Base-by-base conservation (phyloP, 495 filamentous ascomycete species). In the Aspergillus hancockii region DNA sequence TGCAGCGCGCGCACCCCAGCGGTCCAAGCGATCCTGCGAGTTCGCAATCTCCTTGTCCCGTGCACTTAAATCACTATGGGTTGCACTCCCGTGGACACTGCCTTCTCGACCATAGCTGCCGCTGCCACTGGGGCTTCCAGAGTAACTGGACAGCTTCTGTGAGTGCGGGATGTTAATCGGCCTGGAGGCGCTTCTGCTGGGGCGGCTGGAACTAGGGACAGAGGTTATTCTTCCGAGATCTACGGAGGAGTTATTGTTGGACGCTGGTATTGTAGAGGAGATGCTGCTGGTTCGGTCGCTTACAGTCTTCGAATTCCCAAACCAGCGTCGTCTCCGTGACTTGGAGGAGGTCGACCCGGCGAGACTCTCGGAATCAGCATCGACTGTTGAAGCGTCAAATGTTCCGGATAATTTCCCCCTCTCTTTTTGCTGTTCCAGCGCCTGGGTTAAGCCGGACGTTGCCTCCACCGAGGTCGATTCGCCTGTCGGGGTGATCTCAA, bases 401-500 rank as follows among this genome's bases (percentile, higher is more conserved):
- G 61, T 47, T n/a, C 63, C 63, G 30, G 61, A 61, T 23, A 63
- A 56, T 19, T 56, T 61, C 8, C 36, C 51, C 54, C 62, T 61
- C 8, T 61, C 54, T 31, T 63, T 61, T 38, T 73, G 63, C 50
- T 66, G 62, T 58, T 72, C 63, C 34, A 72, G 59, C 12, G 69
- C 70, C 49, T 71, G 74, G 12, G 71, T 73, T 49, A 72, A 54
- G 30, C 62, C 67, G 41, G 74, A 76, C 9, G 66, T 49, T 14
- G 70, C 59, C 8, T 70, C 67, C 31, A 67, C 49, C 13, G 65
- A 63, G 18, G 55, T 41, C 6, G 61, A 62, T 13, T 79, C 79
- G 6, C 63, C 73, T 49, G 58, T 72, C 12, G 71, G 73, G 23
- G 82, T 73, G 21, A 85, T 74, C 62, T 99, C 95, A 36, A 97